phyloP scores from a whole-genome alignment of 2,329 filamentous ascomycete genomes.

The Phaeoacremonium minimum region DNA sequence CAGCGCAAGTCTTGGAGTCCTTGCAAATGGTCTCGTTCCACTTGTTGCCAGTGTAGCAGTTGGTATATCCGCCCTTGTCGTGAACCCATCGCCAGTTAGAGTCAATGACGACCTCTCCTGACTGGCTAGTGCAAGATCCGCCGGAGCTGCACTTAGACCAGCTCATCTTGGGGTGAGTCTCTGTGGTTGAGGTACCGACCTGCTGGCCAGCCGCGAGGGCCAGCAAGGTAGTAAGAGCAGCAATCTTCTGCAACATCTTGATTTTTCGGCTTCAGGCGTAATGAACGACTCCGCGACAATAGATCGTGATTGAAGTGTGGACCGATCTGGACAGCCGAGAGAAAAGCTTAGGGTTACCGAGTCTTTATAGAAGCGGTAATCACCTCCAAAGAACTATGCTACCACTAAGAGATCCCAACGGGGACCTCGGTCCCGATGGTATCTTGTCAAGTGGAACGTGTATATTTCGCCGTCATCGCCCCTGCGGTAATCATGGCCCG shows the following conservation, averaged over 20 bases:
- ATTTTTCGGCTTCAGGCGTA: no score
- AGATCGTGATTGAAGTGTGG: no score
- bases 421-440: no score
- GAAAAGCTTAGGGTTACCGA: no score
- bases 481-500: slow-evolving; percentile 12
- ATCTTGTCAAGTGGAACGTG: no score
- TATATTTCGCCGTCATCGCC: neutral
- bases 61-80: slow-evolving; percentile 35
- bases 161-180: slow-evolving; percentile 46
- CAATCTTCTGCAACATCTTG: slow-evolving; percentile 22
- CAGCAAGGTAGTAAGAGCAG: slow-evolving; percentile 36
- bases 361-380: neutral
- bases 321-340: no score
- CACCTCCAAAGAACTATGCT: no score
- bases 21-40: slow-evolving; percentile 45
- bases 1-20: slow-evolving; percentile 42
- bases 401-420: no score
- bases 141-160: slow-evolving; percentile 44
- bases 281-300: no score
- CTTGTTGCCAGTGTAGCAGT: slow-evolving; percentile 44
- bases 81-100: slow-evolving; percentile 58
- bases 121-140: slow-evolving; percentile 40
- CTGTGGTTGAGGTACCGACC: slow-evolving; percentile 37
- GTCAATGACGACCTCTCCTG: slow-evolving; percentile 47
- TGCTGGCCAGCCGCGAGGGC: slow-evolving; percentile 40